A percentile compares a stretch with the other conserved stretches of the same genome.
Evolutionary conservation across 768 basidiomycete genomes (phyloP).

Genomic region (Tulasnella sp.): DNA sequence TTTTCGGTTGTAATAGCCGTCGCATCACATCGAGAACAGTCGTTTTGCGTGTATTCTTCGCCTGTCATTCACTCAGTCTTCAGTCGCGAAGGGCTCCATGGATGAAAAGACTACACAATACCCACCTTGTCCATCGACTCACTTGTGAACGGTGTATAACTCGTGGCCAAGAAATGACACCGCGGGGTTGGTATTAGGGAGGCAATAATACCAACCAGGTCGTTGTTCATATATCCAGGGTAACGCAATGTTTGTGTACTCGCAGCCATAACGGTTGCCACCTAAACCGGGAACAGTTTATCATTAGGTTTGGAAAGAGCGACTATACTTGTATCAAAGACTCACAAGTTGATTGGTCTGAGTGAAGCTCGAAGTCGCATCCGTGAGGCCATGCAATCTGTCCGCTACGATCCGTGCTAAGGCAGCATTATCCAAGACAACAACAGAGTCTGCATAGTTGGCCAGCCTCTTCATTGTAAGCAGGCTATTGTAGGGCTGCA

Average conservation of each 20-base stretch:
- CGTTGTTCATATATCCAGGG: conserved; percentile 99
- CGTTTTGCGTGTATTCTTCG: conserved; percentile 89
- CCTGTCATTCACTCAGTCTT: conserved; percentile 37
- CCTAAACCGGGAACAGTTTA: conserved; percentile 36
- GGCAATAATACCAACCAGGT: conserved; percentile 92
- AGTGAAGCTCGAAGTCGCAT: conserved; percentile 67
- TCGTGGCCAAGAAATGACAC: conserved; percentile 98
- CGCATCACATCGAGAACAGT: conserved; percentile 99
- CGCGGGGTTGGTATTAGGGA: conserved; percentile 94
- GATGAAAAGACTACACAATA: background rate
- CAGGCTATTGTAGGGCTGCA: conserved; percentile 95
- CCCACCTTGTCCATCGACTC: conserved; percentile 90
- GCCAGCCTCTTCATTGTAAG: conserved; percentile 87
- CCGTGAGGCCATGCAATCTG: conserved; percentile 63
- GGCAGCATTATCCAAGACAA: conserved; percentile 95
- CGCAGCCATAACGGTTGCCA: conserved; percentile 95
- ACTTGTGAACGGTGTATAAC: conserved; percentile 95
- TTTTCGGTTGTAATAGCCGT: conserved; percentile 92
- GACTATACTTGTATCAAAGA: background rate
- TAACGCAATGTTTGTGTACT: conserved; percentile 95
- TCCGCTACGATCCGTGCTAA: conserved; percentile 88
- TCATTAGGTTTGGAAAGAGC: background rate
- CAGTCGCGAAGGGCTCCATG: too few relatives aligned
- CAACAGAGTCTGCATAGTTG: conserved; percentile 94
- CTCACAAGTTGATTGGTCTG: conserved; percentile 85